Evolutionary conservation across 495 filamentous ascomycete species (phyloP).

Genomic region (Talaromyces wortmannii): DNA sequence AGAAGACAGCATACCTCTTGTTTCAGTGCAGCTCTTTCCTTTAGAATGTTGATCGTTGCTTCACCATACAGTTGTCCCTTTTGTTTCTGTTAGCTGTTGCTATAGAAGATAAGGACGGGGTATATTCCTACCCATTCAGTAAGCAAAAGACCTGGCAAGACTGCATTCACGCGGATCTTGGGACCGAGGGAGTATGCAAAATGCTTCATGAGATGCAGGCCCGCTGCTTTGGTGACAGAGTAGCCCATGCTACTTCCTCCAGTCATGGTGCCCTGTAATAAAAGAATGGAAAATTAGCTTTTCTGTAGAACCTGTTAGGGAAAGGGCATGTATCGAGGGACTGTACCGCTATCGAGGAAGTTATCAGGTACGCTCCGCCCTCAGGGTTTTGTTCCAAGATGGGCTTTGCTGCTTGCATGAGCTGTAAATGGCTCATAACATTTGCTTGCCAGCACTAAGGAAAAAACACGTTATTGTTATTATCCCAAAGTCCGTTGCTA

Average conservation of each 20-base stretch:
- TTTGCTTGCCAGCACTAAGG: slow-evolving; percentile 45
- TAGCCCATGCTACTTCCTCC: slow-evolving; percentile 47
- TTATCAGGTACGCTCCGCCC: slow-evolving; percentile 50
- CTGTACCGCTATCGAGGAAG: slow-evolving; percentile 40
- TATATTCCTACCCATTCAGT: slow-evolving; percentile 46
- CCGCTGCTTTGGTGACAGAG: slow-evolving; percentile 46
- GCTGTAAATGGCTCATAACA: slow-evolving; percentile 46
- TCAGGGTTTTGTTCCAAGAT: slow-evolving; percentile 50
- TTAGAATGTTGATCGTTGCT: slow-evolving; percentile 8
- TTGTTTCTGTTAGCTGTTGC: neutral
- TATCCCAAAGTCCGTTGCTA: neutral
- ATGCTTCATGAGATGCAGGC: slow-evolving; percentile 53
- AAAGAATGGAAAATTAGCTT: neutral
- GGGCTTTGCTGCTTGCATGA: slow-evolving; percentile 44
- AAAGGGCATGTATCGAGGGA: neutral
- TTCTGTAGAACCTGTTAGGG: no score
- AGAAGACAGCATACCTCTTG: slow-evolving; percentile 16
- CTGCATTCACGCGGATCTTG: slow-evolving; percentile 49
- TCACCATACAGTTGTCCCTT: neutral
- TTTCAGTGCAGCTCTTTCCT: slow-evolving; percentile 21
- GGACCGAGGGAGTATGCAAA: slow-evolving; percentile 47
- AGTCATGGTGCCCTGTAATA: slow-evolving; percentile 13
- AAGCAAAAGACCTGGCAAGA: slow-evolving; percentile 46
- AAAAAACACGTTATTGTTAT: neutral
- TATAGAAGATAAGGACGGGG: neutral